phyloP scores from a whole-genome alignment of 441 rosid genomes.

The Omphalea diandra region DNA sequence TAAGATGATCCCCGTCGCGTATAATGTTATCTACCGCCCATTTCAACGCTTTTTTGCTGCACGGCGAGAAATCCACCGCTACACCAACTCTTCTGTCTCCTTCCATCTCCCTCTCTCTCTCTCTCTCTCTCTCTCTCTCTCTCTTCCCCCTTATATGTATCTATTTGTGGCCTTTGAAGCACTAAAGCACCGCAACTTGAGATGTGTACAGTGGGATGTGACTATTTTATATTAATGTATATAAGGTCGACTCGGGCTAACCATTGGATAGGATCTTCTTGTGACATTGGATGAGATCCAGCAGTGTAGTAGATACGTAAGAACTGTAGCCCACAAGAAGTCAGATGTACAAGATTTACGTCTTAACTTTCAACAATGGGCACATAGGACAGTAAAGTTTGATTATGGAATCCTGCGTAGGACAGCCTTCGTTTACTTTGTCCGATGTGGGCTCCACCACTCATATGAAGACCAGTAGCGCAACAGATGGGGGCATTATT shows the following conservation, averaged over 20 bases:
- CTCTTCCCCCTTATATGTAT: too few species aligned
- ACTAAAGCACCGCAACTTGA: neutral
- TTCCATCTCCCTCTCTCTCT: conserved; percentile 42
- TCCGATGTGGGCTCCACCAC: too few species aligned
- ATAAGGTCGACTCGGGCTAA: neutral
- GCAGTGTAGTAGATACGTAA: too few species aligned
- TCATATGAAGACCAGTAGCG: too few species aligned
- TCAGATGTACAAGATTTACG: neutral
- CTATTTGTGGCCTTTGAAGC: neutral
- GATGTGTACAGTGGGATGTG: neutral
- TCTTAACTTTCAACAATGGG: too few species aligned
- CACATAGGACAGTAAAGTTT: too few species aligned
- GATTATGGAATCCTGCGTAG: too few species aligned
- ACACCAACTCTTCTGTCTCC: conserved; percentile 72
- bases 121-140: neutral
- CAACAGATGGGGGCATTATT: too few species aligned
- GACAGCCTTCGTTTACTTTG: too few species aligned
- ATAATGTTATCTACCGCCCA: conserved; percentile 86
- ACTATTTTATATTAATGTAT: neutral
- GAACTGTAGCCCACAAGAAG: neutral
- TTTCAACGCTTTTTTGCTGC: conserved; percentile 73
- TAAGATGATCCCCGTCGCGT: conserved; percentile 73
- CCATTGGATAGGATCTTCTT: neutral
- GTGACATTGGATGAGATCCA: neutral
- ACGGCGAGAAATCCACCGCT: conserved; percentile 88